phyloP scores from a whole-genome alignment of 768 basidiomycete species.

The Agaricus sinodeliciosus region DNA sequence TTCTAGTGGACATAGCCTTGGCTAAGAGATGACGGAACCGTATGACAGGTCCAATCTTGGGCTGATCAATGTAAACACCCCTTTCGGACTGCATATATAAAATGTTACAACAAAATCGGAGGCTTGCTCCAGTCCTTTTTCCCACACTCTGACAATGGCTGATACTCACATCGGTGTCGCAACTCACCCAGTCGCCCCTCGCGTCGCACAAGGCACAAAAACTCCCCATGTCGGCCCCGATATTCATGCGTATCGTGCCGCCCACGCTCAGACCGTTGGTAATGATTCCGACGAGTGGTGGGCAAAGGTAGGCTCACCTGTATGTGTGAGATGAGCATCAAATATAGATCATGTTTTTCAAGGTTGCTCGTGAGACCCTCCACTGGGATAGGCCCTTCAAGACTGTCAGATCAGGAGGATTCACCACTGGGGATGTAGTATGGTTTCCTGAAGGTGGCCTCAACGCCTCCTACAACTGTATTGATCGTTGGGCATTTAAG shows the following conservation, averaged over 20 bases:
- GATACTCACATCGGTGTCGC: conserved; percentile 26
- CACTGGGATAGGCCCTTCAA: conserved; percentile 89
- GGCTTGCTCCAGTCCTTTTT: conserved; percentile 9
- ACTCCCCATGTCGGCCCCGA: conserved; percentile 76
- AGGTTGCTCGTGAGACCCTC: conserved; percentile 70
- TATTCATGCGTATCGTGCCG: conserved; percentile 62
- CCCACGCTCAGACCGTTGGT: conserved; percentile 70
- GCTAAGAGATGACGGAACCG: neutral
- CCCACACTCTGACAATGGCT: conserved; percentile 28
- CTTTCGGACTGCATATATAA: neutral
- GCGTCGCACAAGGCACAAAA: conserved; percentile 55
- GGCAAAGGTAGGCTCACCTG: conserved; percentile 51
- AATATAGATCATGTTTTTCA: conserved; percentile 5
- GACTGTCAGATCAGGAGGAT: conserved; percentile 77
- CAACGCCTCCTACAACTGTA: conserved; percentile 95
- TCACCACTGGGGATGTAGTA: conserved; percentile 78
- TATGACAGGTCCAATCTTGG: neutral
- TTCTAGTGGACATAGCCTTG: too few relatives aligned
- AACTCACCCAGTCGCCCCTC: conserved; percentile 72
- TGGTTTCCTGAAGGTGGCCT: conserved; percentile 97
- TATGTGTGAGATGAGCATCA: neutral
- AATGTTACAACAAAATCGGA: neutral
- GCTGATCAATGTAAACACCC: conserved; percentile 4
- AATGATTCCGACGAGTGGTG: conserved; percentile 82
- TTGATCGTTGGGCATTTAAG: conserved; percentile 92